Base-by-base conservation (phyloP, 495 filamentous ascomycete genomes). In the Podospora australis region DNA sequence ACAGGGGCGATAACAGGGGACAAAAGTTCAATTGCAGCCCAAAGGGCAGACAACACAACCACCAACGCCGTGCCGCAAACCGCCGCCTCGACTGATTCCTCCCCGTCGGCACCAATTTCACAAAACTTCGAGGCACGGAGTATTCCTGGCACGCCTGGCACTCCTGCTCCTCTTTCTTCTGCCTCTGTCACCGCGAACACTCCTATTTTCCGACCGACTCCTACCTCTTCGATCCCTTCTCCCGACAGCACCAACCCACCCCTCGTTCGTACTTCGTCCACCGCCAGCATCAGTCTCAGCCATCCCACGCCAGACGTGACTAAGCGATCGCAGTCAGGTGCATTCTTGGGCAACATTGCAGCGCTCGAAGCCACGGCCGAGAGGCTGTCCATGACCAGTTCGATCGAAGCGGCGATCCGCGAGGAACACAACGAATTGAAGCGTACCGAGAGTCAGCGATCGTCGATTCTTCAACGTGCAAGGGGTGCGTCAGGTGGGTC, bases 281-380 rank as follows among this genome's bases (percentile, higher is more conserved):
- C 62, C 24, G 70, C 71, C 22, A 75, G 78, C 32, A 63, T 81
- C 23, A 70, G 75, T 44, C 73, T 90, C 44, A 80, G 74, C 51
- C 87, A 92, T 63, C 88, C 88, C 16, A 84, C 76, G 4, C 87
- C 87, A 17, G 87, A 90, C 65, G 67, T 84, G 29, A 82, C 85
- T 58, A 79, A 79, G 34, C 68, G 87, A 35, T 84, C 82, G 17
- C 68, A 86, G 35, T 84, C 87, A 56, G 83, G 84, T 20, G 84
- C 84, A 23, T 87, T 84, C 58, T 67, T 81, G 17, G 75, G 77
- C 60, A 91, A 90, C 72, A 82, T 95, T 48, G 85, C 89, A 62
- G 78, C 85, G 35, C 71, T 95, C 53, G 89, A 95, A 59, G 77
- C 82, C 52, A 86, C 81, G 34, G 89, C 89, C 20, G 89, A 94